Evolutionary conservation across 2,329 filamentous ascomycete species (phyloP).

Genomic region (Cladobotryum mycophilum): DNA sequence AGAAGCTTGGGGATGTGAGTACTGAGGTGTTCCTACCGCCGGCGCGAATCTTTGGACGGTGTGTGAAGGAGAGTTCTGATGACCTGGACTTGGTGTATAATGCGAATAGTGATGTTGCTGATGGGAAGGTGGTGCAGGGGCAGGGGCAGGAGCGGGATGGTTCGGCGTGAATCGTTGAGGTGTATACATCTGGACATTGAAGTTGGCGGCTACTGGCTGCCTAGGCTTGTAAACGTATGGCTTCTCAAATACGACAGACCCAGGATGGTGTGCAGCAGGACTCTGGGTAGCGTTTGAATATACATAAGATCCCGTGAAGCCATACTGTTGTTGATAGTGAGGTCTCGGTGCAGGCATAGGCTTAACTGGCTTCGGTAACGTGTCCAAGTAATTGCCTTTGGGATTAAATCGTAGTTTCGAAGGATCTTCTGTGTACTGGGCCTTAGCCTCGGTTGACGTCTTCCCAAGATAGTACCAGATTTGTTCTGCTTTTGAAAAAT

Average conservation of each 20-base stretch:
- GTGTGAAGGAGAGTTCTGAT: neutral
- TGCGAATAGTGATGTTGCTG: conserved; percentile 11
- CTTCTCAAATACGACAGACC: conserved; percentile 35
- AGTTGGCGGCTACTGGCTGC: conserved; percentile 25
- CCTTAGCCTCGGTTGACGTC: conserved; percentile 80
- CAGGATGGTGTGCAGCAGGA: conserved; percentile 51
- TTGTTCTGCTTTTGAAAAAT: conserved; percentile 65
- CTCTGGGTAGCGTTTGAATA: conserved; percentile 40
- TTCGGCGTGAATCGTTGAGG: conserved; percentile 21
- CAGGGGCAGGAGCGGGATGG: conserved; percentile 1
- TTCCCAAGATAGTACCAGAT: conserved; percentile 86
- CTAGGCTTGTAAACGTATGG: conserved; percentile 50
- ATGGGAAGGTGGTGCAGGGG: conserved; percentile 1
- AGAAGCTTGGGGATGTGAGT: conserved; percentile 9
- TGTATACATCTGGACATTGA: conserved; percentile 18
- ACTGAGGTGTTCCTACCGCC: conserved; percentile 7
- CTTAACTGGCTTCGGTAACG: conserved; percentile 50
- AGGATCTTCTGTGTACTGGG: conserved; percentile 82
- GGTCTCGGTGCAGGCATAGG: conserved; percentile 24
- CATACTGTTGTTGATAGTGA: conserved; percentile 20
- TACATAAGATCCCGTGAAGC: conserved; percentile 8
- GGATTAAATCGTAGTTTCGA: conserved; percentile 53
- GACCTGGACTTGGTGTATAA: conserved; percentile 6
- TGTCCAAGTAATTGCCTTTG: conserved; percentile 67
- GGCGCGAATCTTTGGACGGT: conserved; percentile 18